Conservation (phyloP, 768 basidiomycete genomes). For the Lactarius hatsudake region DNA sequence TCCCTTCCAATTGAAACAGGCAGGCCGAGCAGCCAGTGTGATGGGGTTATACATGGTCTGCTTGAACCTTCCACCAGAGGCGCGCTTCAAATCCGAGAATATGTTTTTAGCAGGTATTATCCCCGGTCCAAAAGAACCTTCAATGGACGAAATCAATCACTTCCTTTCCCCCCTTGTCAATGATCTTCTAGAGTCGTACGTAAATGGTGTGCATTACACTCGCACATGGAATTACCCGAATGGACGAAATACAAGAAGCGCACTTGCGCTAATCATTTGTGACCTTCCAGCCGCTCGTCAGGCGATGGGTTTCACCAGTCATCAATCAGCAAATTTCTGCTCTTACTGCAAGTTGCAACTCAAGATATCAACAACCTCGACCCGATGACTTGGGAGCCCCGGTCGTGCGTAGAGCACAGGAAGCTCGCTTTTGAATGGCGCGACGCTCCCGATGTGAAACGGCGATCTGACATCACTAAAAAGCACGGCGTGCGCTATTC, state of each 20-base stretch:
- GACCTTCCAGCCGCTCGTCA: neutral
- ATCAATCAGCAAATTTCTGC: neutral
- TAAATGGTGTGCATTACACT: conserved; percentile 33
- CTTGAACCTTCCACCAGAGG: conserved; percentile 39
- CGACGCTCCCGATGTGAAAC: conserved; percentile 20
- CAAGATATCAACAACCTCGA: neutral
- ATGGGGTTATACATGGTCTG: conserved; percentile 36
- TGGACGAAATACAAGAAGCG: neutral
- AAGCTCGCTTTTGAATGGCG: conserved; percentile 25
- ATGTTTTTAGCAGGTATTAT: conserved; percentile 43
- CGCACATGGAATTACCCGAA: conserved; percentile 27
- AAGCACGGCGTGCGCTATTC: conserved; percentile 32
- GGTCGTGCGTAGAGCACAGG: conserved; percentile 13
- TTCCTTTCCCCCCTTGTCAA: conserved; percentile 40
- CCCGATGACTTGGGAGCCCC: neutral
- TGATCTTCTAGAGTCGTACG: conserved; percentile 38
- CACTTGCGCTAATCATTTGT: conserved; percentile 7
- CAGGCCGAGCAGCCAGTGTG: conserved; percentile 30
- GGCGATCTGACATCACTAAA: conserved; percentile 21
- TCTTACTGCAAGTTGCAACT: neutral
- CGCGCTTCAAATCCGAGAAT: conserved; percentile 39
- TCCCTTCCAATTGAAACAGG: conserved; percentile 35
- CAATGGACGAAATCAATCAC: conserved; percentile 37
- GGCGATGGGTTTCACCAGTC: neutral
- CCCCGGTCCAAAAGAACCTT: conserved; percentile 41